Evolutionary conservation across 108 stramenopile species (phyloP).

Genomic region (Pseudonitzschia delicatissima): DNA sequence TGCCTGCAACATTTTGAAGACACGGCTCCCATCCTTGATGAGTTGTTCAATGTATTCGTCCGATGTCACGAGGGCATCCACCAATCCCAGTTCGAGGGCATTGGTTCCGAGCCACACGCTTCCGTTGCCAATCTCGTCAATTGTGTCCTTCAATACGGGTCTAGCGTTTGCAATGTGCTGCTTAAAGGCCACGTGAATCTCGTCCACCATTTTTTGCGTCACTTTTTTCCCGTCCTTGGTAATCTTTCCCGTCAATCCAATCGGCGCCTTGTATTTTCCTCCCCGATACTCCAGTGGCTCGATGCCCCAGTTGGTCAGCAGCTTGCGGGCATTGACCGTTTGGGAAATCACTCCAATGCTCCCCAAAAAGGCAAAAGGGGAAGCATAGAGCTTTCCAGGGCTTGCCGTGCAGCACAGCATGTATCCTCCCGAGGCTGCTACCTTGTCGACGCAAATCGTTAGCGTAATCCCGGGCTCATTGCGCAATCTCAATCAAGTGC

Average conservation of each 20-base stretch:
- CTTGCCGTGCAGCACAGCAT: slow-evolving; percentile 76
- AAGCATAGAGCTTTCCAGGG: slow-evolving; percentile 66
- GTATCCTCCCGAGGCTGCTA: slow-evolving; percentile 70
- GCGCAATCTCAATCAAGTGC: slow-evolving; percentile 62
- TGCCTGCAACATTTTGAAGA: slow-evolving; percentile 59
- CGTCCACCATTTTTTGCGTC: slow-evolving; percentile 70
- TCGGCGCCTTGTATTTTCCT: slow-evolving; percentile 76
- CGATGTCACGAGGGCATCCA: slow-evolving; percentile 74
- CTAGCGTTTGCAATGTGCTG: slow-evolving; percentile 59
- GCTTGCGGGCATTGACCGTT: slow-evolving; percentile 63
- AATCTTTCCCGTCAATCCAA: slow-evolving; percentile 73
- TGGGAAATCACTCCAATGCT: slow-evolving; percentile 78
- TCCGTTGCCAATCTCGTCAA: slow-evolving; percentile 69
- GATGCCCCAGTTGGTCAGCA: slow-evolving; percentile 63
- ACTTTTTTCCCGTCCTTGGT: slow-evolving; percentile 61
- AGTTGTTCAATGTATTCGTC: slow-evolving; percentile 71
- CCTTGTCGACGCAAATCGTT: slow-evolving; percentile 72
- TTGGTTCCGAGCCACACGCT: slow-evolving; percentile 75
- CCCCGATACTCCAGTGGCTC: slow-evolving; percentile 66
- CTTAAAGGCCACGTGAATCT: slow-evolving; percentile 74
- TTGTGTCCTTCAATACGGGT: slow-evolving; percentile 39
- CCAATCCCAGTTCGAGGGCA: slow-evolving; percentile 60
- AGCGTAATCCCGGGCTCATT: slow-evolving; percentile 57
- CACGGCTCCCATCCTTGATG: slow-evolving; percentile 51
- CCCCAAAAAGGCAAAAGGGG: slow-evolving; percentile 82